Conservation (phyloP, 352 stramenopile species). For the Pythium volutum region DNA sequence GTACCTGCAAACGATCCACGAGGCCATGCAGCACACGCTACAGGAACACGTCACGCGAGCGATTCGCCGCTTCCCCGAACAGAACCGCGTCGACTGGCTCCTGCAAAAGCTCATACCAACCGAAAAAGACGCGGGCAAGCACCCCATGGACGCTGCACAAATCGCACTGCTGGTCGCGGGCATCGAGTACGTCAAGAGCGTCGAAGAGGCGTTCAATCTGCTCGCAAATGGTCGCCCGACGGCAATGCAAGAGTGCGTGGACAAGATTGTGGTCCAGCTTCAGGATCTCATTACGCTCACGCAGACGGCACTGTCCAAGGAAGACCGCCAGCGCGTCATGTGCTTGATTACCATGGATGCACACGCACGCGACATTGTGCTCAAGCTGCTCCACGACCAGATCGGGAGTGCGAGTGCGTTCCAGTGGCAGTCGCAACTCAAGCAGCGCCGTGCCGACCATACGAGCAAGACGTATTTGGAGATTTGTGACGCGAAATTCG, state of each 20-base stretch:
- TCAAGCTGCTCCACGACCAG: slow-evolving; percentile 88
- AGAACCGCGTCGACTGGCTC: slow-evolving; percentile 93
- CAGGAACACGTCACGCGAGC: slow-evolving; percentile 87
- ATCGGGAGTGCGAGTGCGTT: slow-evolving; percentile 78
- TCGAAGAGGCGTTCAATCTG: slow-evolving; percentile 75
- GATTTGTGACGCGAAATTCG: slow-evolving; percentile 91
- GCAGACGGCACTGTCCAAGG: slow-evolving; percentile 73
- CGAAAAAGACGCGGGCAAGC: slow-evolving; percentile 25
- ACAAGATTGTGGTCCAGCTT: slow-evolving; percentile 89
- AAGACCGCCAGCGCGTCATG: slow-evolving; percentile 91
- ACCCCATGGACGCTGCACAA: slow-evolving; percentile 88
- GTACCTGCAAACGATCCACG: slow-evolving; percentile 92
- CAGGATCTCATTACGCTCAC: slow-evolving; percentile 92
- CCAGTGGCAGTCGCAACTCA: slow-evolving; percentile 94
- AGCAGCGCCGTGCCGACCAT: slow-evolving; percentile 55
- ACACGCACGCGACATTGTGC: slow-evolving; percentile 89
- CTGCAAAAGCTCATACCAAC: slow-evolving; percentile 67
- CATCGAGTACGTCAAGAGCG: slow-evolving; percentile 87
- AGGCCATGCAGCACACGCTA: slow-evolving; percentile 90
- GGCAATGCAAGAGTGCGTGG: slow-evolving; percentile 81
- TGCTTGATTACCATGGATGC: slow-evolving; percentile 95
- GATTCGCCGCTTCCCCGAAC: slow-evolving; percentile 81
- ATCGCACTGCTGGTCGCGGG: slow-evolving; percentile 89
- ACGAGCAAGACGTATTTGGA: slow-evolving; percentile 63
- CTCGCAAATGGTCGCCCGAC: slow-evolving; percentile 69